Base-by-base conservation (phyloP, 805 yeast species). In the Suhomyces kilbournensis region DNA sequence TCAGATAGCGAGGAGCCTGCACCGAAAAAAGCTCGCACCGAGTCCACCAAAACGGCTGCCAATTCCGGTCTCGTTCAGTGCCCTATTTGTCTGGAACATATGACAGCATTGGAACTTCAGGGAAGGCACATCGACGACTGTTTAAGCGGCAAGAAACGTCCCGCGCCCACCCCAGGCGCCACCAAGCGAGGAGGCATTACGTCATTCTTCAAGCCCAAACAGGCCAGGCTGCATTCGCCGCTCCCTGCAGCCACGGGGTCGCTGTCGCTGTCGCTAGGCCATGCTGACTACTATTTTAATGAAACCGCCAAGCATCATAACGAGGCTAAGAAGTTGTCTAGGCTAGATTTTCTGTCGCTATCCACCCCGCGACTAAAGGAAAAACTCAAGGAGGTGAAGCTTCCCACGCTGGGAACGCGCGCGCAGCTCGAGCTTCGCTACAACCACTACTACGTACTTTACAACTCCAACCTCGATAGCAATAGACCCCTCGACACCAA, bases 401-500 rank as follows among this genome's bases (percentile, higher is more conserved):
- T 92, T 6, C 80, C 91, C 0, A 74, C 82, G 0, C 66, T 64
- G 8, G 98, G 97, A 0, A 68, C 85, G 1, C 74, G 89, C 54
- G 69, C 69, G 14, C 85, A 81, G 56, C 61, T 91, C 59, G 92
- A 88, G 54, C 69, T 79, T 17, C 70, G 98, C 40, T 88, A 88
- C 63, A 85, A 82, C 55, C 93, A 91, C 57, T 92, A 84, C 71
- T 82, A 86, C 51, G 81, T 84, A 30, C 63, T 90, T 9, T 87
- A 85, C 83, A 92, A 92, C 63, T 85, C 96, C 10, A 90, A 90
- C 61, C 77, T 84, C 43, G 97, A 90, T 62, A 79, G 91, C 5
- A 71, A 79, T 34, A 76, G 74, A 28, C 97, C 96, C 0, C 80
- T 80, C 3, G 68, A 81, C 23, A 84, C 82, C 20, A 69, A 72